A percentile compares a stretch with the other conserved stretches of the same genome.
These are phyloP conservation scores for Starmerella davenportii DNA, from an alignment of 805 yeast species.

Conservation along the genomic window DNA sequence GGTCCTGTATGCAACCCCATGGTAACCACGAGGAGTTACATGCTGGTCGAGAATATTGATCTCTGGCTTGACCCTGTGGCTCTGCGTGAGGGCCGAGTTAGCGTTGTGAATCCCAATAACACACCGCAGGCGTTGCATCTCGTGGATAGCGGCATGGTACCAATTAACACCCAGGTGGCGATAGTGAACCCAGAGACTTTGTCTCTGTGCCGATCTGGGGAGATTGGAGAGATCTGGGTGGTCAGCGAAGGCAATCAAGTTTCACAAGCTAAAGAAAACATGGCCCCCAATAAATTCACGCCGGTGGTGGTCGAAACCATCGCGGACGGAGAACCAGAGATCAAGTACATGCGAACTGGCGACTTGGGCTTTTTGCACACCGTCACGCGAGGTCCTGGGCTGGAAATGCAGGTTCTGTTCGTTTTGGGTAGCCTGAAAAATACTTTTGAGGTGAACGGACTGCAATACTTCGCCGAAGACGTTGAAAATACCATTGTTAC, in stretches of 20 bases:
- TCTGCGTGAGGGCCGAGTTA: constrained; percentile 72
- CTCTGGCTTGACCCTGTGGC: constrained; percentile 75
- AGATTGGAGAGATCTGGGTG: constrained; percentile 95
- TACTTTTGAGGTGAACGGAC: constrained; percentile 79
- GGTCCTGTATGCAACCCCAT: constrained; percentile 67
- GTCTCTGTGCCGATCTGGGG: constrained; percentile 66
- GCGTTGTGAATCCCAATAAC: constrained; percentile 57
- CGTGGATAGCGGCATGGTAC: constrained; percentile 92
- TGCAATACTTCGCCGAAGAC: constrained; percentile 79
- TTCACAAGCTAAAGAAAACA: constrained; percentile 29
- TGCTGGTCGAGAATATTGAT: constrained; percentile 76
- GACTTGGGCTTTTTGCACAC: constrained; percentile 85
- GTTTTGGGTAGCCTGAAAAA: constrained; percentile 70
- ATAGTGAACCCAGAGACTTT: constrained; percentile 89
- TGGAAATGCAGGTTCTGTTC: constrained; percentile 57
- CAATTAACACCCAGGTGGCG: constrained; percentile 83
- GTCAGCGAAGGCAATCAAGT: constrained; percentile 67
- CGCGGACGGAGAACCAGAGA: constrained; percentile 41
- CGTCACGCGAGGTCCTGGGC: constrained; percentile 30
- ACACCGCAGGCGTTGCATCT: constrained; percentile 52
- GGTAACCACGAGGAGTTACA: constrained; percentile 66
- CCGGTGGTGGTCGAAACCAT: constrained; percentile 36
- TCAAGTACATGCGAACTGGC: constrained; percentile 70
- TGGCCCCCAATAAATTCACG: constrained; percentile 26
- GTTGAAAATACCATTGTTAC: constrained; percentile 51